Evolutionary conservation across 2,329 filamentous ascomycete genomes (phyloP).

Genomic region (Erysiphe pulchra): DNA sequence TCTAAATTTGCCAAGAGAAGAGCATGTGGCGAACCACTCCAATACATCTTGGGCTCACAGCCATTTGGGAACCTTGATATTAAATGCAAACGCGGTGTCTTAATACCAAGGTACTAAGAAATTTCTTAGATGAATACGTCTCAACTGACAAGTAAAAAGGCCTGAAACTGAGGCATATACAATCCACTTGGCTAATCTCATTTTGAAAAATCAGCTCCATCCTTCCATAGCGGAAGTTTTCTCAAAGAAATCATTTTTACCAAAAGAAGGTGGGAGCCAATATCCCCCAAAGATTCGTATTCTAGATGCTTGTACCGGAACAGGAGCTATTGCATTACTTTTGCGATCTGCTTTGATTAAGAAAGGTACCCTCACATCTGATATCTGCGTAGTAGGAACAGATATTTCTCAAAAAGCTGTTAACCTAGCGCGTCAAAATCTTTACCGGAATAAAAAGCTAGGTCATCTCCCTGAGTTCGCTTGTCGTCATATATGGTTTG

Average conservation of each 20-base stretch:
- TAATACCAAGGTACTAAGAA: constrained; percentile 46
- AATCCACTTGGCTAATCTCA: constrained; percentile 21
- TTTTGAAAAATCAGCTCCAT: not conserved
- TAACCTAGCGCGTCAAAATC: constrained; percentile 36
- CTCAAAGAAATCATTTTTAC: not conserved
- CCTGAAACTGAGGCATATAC: constrained; percentile 49
- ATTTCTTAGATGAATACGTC: constrained; percentile 1
- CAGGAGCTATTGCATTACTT: constrained; percentile 67
- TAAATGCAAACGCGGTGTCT: constrained; percentile 45
- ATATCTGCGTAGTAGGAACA: constrained; percentile 34
- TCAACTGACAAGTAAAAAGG: constrained; percentile 12
- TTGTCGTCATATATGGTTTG: not conserved
- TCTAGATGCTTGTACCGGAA: constrained; percentile 73
- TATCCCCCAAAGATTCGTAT: constrained; percentile 23
- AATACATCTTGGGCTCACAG: constrained; percentile 73
- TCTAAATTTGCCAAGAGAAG: constrained; percentile 22
- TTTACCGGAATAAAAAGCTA: constrained; percentile 20
- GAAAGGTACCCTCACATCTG: not conserved
- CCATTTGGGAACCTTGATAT: constrained; percentile 73
- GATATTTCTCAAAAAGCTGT: constrained; percentile 48
- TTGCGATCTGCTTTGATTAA: constrained; percentile 33
- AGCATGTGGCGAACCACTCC: constrained; percentile 45
- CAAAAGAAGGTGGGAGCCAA: not conserved
- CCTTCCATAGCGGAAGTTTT: not conserved
- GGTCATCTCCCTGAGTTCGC: not conserved